Percentiles rank a stretch among this genome's conserved stretches.
These are phyloP conservation scores for Aphanomyces astaci DNA, from an alignment of 352 stramenopile species.

Conservation along the genomic window DNA sequence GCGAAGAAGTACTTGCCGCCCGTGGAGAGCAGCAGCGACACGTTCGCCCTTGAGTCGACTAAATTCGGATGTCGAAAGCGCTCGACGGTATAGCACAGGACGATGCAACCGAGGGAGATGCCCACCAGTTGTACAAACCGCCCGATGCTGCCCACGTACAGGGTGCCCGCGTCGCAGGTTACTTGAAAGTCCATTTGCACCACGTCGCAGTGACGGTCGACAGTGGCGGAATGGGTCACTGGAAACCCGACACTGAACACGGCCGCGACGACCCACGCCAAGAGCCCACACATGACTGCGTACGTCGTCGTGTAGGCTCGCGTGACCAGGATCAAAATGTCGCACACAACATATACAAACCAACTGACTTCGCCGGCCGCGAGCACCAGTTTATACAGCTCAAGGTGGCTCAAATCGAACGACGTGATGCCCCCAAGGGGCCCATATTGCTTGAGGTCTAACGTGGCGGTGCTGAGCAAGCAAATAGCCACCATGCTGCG, in stretches of 20 bases:
- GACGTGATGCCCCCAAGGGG: background rate
- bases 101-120: background rate
- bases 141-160: background rate
- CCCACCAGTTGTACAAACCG: background rate
- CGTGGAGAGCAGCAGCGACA: background rate
- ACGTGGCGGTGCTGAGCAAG: background rate
- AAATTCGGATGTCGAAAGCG: background rate
- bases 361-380: background rate
- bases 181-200: background rate
- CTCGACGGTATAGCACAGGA: background rate
- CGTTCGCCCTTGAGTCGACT: background rate
- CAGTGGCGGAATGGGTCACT: background rate
- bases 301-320: background rate
- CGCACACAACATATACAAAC: slow-evolving; percentile 11
- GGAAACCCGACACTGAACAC: background rate
- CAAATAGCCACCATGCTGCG: slow-evolving; percentile 1
- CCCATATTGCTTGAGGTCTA: background rate
- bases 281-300: background rate
- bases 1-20: background rate
- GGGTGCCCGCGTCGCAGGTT: background rate
- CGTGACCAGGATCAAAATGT: background rate
- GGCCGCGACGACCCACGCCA: background rate
- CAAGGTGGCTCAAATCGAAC: too few relatives aligned
- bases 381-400: background rate
- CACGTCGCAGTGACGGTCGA: background rate